Base-by-base conservation (phyloP, 441 rosid species). In the Erysimum pusillum region DNA sequence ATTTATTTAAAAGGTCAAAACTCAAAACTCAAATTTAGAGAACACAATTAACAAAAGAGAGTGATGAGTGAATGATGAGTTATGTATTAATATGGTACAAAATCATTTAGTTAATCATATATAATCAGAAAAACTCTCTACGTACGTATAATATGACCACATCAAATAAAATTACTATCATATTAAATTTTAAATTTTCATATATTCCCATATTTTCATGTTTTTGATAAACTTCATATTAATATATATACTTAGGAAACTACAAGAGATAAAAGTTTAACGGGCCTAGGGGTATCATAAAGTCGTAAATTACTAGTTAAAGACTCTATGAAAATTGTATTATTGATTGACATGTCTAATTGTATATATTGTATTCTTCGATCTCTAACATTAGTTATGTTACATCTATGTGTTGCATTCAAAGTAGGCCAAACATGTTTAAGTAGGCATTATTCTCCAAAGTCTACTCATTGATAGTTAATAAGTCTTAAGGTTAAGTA, bases 401-500 rank as follows among this genome's bases (percentile, higher is more conserved):
- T 35, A 59, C 59, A 48, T 46, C 13, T 48, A 1, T 35, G 10
- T 58, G 28, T 60, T 48, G 67, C 59, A 71, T 71, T 48, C 67
- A 48, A 60, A n/a, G 60, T 60, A 71, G 67, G 59, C 36, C 54
- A 57, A 56, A 36, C 73, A 68, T 68, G 36, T 52, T 67, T 63
- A 64, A 34, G 54, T 64, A 64, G 20, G 45, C 36, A 63, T 10
- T 73, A 63, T 64, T 73, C 45, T 63, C 15, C 52, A 62, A n/a
- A 49, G 63, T 72, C 69, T 51, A 72, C 76, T 63, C 77, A 34
- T 14, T 44, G 57, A 44, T 44, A 64, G 10, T 64, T 64, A 64
- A 44, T 39, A 73, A 53, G 31, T 44, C 20, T n/a, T 56, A 22
- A 22, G 73, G 72, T 74, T 64, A 38, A 17, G 59, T 73, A 73